A percentile compares a stretch with the other conserved stretches of the same genome.
Conservation (phyloP, 2,329 filamentous ascomycete species). For the Aspergillus sp. region DNA sequence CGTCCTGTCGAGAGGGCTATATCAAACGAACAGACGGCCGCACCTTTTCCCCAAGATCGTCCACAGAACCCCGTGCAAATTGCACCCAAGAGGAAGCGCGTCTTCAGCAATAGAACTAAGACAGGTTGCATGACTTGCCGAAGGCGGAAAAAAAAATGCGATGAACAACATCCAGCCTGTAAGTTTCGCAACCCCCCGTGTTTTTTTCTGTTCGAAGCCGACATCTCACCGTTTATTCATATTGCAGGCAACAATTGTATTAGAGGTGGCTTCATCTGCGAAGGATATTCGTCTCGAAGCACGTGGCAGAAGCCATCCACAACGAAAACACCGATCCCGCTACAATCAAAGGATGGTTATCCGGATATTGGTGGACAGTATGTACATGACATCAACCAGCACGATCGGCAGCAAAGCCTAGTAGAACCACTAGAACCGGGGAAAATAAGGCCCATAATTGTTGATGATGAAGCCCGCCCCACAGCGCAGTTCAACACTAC, state of each 20-base stretch:
- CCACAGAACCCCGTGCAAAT: constrained; percentile 37
- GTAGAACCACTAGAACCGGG: constrained; percentile 43
- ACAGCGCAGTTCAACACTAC: constrained; percentile 39
- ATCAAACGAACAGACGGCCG: constrained; percentile 34
- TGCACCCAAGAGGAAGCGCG: constrained; percentile 48
- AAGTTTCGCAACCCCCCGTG: constrained; percentile 41
- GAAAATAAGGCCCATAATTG: constrained; percentile 47
- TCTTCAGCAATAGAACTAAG: constrained; percentile 92
- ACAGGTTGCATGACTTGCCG: constrained; percentile 93
- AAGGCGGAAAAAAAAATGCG: constrained; percentile 94
- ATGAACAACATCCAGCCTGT: constrained; percentile 92
- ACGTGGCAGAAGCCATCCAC: constrained; percentile 75
- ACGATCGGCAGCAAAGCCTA: constrained; percentile 38
- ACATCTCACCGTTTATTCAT: constrained; percentile 8
- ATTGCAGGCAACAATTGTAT: constrained; percentile 78
- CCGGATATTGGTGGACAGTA: constrained; percentile 39
- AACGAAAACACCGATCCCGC: constrained; percentile 67
- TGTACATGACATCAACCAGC: constrained; percentile 38
- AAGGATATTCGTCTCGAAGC: constrained; percentile 80
- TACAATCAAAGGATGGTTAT: constrained; percentile 77
- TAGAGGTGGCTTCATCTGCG: constrained; percentile 85
- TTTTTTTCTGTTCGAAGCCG: background rate
- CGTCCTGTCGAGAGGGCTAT: constrained; percentile 38
- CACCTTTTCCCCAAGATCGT: constrained; percentile 34
- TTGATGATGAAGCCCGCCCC: constrained; percentile 45